A percentile compares a stretch with the other conserved stretches of the same genome.
phyloP scores from a whole-genome alignment of 2,329 filamentous ascomycete species.

The Coniosporium tulheliwenetii region DNA sequence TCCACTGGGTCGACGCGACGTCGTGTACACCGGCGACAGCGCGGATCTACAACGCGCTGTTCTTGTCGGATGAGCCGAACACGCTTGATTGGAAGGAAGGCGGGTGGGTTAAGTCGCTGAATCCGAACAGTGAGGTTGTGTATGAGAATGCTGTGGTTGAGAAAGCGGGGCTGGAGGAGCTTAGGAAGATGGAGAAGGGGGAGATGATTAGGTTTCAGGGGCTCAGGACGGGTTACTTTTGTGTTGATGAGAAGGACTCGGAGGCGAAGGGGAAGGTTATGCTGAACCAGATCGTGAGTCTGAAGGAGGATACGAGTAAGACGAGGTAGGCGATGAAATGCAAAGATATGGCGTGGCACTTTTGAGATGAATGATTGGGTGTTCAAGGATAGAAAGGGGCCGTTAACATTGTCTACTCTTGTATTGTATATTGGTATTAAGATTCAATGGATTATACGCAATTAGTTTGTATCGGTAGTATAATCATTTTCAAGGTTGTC shows the following conservation, averaged over 20 bases:
- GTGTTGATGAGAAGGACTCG: constrained; percentile 56
- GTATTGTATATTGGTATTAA: too few relatives aligned
- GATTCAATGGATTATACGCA: too few relatives aligned
- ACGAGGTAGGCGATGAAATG: constrained; percentile 2
- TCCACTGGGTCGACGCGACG: constrained; percentile 73
- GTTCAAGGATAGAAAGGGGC: too few relatives aligned
- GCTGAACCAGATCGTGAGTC: constrained; percentile 77
- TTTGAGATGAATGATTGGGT: too few relatives aligned
- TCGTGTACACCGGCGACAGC: constrained; percentile 44
- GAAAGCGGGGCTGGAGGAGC: constrained; percentile 57
- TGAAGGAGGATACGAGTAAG: constrained; percentile 80
- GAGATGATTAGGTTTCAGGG: constrained; percentile 79
- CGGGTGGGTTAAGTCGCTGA: constrained; percentile 72
- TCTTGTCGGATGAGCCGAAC: constrained; percentile 74
- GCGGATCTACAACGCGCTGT: constrained; percentile 66
- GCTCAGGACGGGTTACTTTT: constrained; percentile 77
- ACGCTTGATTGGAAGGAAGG: constrained; percentile 51
- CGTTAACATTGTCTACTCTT: too few relatives aligned
- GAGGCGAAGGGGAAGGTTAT: constrained; percentile 55
- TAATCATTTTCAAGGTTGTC: too few relatives aligned
- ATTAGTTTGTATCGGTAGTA: too few relatives aligned
- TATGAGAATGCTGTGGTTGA: constrained; percentile 69
- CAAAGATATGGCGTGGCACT: too few relatives aligned
- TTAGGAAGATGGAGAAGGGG: constrained; percentile 44
- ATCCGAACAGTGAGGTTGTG: constrained; percentile 69